Conservation (phyloP, 139 green algal species). For the Micractinium sp. region DNA sequence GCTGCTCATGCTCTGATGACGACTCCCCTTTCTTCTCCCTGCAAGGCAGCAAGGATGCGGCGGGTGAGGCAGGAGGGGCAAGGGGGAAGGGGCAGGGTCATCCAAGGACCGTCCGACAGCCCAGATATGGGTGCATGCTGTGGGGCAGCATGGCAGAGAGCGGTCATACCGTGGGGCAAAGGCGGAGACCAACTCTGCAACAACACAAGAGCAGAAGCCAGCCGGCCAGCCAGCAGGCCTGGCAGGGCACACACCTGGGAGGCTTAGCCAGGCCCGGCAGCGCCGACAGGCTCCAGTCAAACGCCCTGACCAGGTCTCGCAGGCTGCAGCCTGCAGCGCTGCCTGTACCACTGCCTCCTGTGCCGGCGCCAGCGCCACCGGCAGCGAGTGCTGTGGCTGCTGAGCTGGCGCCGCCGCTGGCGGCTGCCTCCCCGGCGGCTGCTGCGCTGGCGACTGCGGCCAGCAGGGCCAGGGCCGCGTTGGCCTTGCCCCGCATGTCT, state of each 20-base stretch:
- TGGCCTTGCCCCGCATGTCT: slow-evolving; percentile 34
- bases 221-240: background rate
- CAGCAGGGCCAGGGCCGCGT: slow-evolving; percentile 63
- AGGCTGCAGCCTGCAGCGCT: background rate
- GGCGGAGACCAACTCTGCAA: no score
- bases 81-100: background rate
- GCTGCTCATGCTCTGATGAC: background rate
- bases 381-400: background rate
- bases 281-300: slow-evolving; percentile 65
- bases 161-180: no score
- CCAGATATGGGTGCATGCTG: background rate
- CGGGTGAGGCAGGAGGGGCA: background rate
- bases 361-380: background rate
- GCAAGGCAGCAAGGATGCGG: background rate
- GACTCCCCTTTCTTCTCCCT: slow-evolving; percentile 29
- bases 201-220: background rate
- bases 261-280: slow-evolving; percentile 52
- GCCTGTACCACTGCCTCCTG: background rate
- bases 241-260: slow-evolving; percentile 2
- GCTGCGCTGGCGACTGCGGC: slow-evolving; percentile 36
- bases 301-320: slow-evolving; percentile 50
- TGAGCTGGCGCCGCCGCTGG: background rate
- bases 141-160: background rate
- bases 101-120: background rate
- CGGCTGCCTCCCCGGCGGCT: background rate